Evolutionary conservation across 495 filamentous ascomycete genomes (phyloP).

Genomic region (Hypoxylon cercidicola): DNA sequence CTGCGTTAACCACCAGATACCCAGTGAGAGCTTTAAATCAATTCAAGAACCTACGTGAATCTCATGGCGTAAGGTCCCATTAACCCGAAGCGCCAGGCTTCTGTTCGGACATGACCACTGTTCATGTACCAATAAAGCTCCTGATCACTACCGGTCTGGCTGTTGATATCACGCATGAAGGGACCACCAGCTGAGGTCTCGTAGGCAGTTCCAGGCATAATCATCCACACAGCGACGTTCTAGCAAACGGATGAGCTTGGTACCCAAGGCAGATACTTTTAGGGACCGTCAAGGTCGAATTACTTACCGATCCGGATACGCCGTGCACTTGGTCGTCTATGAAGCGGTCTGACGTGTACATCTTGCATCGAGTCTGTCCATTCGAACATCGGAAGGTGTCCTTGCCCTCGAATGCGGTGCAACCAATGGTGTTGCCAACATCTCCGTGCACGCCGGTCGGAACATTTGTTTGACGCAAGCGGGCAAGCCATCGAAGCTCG

Average conservation of each 20-base stretch:
- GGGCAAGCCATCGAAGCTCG: conserved; percentile 68
- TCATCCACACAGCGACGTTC: conserved; percentile 57
- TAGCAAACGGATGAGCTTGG: conserved; percentile 8
- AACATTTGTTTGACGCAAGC: conserved; percentile 59
- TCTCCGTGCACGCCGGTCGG: conserved; percentile 62
- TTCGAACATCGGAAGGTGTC: conserved; percentile 66
- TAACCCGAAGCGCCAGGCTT: conserved; percentile 65
- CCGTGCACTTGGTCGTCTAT: conserved; percentile 68
- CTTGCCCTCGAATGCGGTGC: conserved; percentile 64
- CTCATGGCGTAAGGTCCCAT: conserved; percentile 69
- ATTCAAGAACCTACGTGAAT: conserved; percentile 61
- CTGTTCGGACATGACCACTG: conserved; percentile 67
- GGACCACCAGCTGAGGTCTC: conserved; percentile 60
- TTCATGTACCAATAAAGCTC: conserved; percentile 73
- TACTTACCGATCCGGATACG: conserved; percentile 52
- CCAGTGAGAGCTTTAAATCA: conserved; percentile 37
- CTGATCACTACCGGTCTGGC: conserved; percentile 65
- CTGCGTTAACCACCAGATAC: background rate
- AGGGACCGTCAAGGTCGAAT: background rate
- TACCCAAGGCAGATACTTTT: background rate
- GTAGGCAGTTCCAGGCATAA: conserved; percentile 52
- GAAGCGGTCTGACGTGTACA: conserved; percentile 69
- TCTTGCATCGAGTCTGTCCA: conserved; percentile 69
- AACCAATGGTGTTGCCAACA: conserved; percentile 55
- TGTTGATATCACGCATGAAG: conserved; percentile 71